Percentiles rank a stretch among this genome's conserved stretches.
These are phyloP conservation scores for Aphanomyces stellatus DNA, from an alignment of 352 stramenopile species.

Conservation along the genomic window DNA sequence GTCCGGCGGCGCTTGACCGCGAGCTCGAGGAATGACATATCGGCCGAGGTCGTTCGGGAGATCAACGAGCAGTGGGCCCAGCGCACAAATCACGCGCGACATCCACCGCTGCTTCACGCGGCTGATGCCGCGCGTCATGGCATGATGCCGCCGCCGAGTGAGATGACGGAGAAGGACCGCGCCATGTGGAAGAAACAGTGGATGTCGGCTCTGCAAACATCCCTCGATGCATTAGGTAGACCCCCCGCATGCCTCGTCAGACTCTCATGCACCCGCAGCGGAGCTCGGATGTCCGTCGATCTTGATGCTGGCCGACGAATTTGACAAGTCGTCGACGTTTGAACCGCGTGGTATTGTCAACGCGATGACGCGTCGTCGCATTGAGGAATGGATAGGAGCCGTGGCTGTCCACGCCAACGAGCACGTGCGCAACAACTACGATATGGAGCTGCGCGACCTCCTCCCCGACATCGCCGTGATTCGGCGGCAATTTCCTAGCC, in stretches of 20 bases:
- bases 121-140: background rate
- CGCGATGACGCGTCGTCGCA: no score
- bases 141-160: background rate
- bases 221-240: background rate
- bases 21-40: no score
- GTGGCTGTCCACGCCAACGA: background rate
- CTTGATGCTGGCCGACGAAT: background rate
- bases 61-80: no score
- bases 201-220: background rate
- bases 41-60: no score
- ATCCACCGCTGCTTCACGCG: no score
- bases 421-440: background rate
- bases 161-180: background rate
- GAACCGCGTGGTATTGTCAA: background rate
- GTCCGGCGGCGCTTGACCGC: no score
- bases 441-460: background rate
- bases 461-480: background rate
- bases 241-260: background rate
- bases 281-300: background rate
- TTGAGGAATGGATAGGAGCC: background rate
- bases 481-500: background rate
- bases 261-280: background rate
- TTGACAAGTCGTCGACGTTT: background rate
- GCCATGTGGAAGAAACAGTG: background rate
- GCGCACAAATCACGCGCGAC: no score